Percentiles rank a stretch among this genome's conserved stretches.
Conservation (phyloP, 2,329 filamentous ascomycete species). For the Penicillium expansum region DNA sequence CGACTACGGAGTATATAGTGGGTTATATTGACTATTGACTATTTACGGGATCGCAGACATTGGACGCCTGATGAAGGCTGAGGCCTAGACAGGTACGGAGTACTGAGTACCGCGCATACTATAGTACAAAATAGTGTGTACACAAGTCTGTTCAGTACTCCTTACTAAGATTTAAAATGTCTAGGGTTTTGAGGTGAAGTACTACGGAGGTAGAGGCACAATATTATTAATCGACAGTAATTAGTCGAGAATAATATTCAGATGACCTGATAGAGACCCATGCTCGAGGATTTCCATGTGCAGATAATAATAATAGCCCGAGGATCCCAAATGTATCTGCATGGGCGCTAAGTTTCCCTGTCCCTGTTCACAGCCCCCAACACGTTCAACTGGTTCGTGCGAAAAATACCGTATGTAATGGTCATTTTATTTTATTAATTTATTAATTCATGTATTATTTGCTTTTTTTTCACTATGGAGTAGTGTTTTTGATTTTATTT, state of each 20-base stretch:
- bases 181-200: background rate
- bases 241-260: background rate
- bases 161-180: background rate
- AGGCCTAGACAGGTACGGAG: background rate
- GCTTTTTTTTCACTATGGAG: conserved; percentile 5
- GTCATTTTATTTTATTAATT: conserved; percentile 1
- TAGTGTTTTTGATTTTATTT: conserved; percentile 6
- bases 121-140: background rate
- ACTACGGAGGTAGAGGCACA: background rate
- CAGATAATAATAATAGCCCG: conserved; percentile 1
- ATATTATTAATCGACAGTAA: background rate
- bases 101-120: background rate
- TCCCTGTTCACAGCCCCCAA: conserved; percentile 15
- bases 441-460: conserved; percentile 7
- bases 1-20: background rate
- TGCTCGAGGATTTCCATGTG: background rate
- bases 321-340: background rate
- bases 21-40: background rate
- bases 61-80: conserved; percentile 5
- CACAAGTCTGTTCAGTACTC: background rate
- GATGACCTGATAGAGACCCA: background rate
- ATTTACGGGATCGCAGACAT: background rate
- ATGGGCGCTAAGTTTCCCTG: conserved; percentile 13
- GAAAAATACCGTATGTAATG: conserved; percentile 10
- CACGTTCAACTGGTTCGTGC: conserved; percentile 2